Conservation (phyloP, 1,139 yeast genomes). For the Zygosaccharomyces pseudobailii region DNA sequence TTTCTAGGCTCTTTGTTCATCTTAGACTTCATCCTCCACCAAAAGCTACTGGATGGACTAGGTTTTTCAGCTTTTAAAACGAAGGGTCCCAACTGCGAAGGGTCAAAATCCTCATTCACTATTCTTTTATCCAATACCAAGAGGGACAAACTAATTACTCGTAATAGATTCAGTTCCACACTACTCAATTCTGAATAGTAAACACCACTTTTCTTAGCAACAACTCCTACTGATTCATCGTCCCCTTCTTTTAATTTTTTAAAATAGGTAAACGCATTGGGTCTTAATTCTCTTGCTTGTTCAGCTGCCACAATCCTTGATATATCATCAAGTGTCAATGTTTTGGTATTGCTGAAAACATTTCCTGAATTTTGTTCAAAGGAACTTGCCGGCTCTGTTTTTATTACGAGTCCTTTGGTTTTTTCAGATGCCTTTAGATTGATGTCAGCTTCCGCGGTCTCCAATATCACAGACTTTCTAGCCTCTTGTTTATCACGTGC, state of each 20-base stretch:
- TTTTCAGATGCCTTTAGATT: conserved; percentile 7
- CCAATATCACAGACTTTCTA: conserved; percentile 50
- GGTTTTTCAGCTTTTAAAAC: conserved; percentile 16
- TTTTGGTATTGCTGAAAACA: conserved; percentile 71
- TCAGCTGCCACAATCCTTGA: conserved; percentile 97
- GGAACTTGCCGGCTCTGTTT: conserved; percentile 26
- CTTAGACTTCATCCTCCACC: conserved; percentile 62
- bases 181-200: conserved; percentile 70
- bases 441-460: conserved; percentile 38
- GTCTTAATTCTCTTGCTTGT: conserved; percentile 84
- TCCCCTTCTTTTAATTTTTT: conserved; percentile 32
- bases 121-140: conserved; percentile 19
- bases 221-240: conserved; percentile 19
- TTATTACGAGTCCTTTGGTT: conserved; percentile 21
- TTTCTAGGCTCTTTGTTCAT: conserved; percentile 33
- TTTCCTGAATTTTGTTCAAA: conserved; percentile 39
- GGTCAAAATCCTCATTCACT: conserved; percentile 9
- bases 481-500: conserved; percentile 56
- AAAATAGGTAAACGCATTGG: conserved; percentile 34
- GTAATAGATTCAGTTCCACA: conserved; percentile 50
- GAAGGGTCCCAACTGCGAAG: conserved; percentile 15
- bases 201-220: conserved; percentile 33
- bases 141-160: conserved; percentile 48
- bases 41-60: conserved; percentile 40
- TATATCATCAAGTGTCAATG: conserved; percentile 89